Conservation (phyloP, 768 basidiomycete genomes). For the Brasilioporus rufonigricans region DNA sequence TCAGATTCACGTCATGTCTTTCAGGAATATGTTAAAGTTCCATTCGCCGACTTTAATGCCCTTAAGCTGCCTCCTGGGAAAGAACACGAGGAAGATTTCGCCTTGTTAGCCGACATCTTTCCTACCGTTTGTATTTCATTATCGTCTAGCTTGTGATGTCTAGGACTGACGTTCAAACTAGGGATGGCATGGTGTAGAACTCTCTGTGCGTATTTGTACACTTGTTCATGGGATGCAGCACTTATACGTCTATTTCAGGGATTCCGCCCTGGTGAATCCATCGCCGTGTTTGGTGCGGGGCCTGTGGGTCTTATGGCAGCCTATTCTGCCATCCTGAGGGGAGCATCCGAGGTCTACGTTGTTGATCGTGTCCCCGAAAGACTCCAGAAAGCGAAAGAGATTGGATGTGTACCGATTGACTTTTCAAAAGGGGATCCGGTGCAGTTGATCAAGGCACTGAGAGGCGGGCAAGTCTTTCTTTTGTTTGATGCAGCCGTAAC, state of each 20-base stretch:
- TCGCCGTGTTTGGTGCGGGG: neutral
- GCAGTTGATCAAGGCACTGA: neutral
- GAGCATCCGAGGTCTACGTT: conserved; percentile 52
- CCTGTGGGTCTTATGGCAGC: conserved; percentile 44
- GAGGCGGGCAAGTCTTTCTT: neutral
- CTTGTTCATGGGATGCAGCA: neutral
- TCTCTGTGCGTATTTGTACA: neutral
- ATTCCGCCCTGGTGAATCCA: neutral
- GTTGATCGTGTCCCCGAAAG: conserved; percentile 58
- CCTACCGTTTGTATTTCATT: neutral
- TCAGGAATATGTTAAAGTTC: too few species aligned
- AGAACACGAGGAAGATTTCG: too few species aligned
- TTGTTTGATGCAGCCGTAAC: neutral
- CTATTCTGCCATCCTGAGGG: conserved; percentile 51
- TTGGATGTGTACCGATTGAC: conserved; percentile 50
- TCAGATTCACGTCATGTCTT: too few species aligned
- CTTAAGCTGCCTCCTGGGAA: too few species aligned
- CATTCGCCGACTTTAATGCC: too few species aligned
- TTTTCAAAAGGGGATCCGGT: conserved; percentile 14
- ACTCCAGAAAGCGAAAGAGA: conserved; percentile 38
- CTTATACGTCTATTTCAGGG: neutral
- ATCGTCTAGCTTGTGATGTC: neutral
- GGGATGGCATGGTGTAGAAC: neutral
- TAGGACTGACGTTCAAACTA: neutral
- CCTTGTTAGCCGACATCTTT: too few species aligned